Percentiles rank a stretch among this genome's conserved stretches.
Evolutionary conservation across 345 rosid species (phyloP).

Genomic region (Pistacia atlantica): DNA sequence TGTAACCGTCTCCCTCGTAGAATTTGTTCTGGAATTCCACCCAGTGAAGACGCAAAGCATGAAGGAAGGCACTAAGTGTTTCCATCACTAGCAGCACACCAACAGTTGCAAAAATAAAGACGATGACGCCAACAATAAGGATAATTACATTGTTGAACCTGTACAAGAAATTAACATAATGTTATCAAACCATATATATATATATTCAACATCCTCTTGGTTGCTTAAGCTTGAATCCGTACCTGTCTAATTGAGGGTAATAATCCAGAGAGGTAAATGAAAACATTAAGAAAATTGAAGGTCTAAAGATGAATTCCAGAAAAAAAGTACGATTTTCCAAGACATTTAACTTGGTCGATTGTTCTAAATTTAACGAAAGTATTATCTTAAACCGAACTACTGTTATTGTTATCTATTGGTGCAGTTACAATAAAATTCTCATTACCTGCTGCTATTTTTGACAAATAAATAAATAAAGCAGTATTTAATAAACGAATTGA

Average conservation of each 20-base stretch:
- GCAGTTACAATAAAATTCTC: background rate
- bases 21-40: slow-evolving; percentile 96
- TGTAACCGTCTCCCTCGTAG: slow-evolving; percentile 96
- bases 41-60: slow-evolving; percentile 98
- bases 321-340: background rate
- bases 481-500: background rate
- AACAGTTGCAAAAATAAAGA: slow-evolving; percentile 81
- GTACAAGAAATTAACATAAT: slow-evolving; percentile 13
- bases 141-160: slow-evolving; percentile 83
- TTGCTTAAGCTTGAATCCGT: background rate
- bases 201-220: background rate
- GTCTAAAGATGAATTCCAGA: background rate
- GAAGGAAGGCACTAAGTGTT: slow-evolving; percentile 94
- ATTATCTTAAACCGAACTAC: background rate
- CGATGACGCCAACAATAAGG: slow-evolving; percentile 61
- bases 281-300: background rate
- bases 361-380: background rate
- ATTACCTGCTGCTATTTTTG: background rate
- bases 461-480: background rate
- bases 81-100: slow-evolving; percentile 97
- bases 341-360: slow-evolving; percentile 4
- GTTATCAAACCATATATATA: slow-evolving; percentile 1
- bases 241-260: background rate
- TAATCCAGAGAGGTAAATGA: no score
- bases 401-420: background rate